Conservation (phyloP, 73 alveolate species). For the Paramecium biaurelia region DNA sequence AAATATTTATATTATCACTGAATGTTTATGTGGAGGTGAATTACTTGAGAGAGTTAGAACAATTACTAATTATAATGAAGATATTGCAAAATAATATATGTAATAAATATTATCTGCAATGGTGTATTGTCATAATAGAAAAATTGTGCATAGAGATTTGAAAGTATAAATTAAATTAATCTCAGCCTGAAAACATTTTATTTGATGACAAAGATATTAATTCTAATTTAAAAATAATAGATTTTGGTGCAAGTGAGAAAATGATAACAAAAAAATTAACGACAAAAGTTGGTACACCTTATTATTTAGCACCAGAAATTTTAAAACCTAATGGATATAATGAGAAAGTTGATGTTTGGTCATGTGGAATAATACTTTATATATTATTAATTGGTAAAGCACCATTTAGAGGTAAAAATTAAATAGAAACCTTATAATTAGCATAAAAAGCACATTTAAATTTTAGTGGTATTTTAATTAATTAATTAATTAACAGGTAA, state of each 20-base stretch:
- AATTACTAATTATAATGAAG: constrained; percentile 73
- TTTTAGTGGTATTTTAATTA: not conserved
- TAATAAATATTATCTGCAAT: constrained; percentile 81
- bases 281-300: constrained; percentile 31
- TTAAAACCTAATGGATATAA: constrained; percentile 69
- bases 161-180: constrained; percentile 68
- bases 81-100: constrained; percentile 81
- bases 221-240: constrained; percentile 89
- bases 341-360: constrained; percentile 73
- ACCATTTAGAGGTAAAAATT: constrained; percentile 54
- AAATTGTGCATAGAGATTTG: constrained; percentile 75
- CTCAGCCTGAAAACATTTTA: constrained; percentile 91
- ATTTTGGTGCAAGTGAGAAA: constrained; percentile 78
- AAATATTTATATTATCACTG: constrained; percentile 59
- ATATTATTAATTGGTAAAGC: constrained; percentile 70
- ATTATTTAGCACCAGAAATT: constrained; percentile 11
- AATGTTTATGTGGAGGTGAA: constrained; percentile 84
- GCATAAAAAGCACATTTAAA: not conserved
- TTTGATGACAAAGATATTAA: constrained; percentile 79
- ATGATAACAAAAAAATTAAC: not conserved
- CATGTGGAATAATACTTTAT: constrained; percentile 73
- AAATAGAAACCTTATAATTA: not conserved
- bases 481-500: not conserved
- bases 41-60: constrained; percentile 71
- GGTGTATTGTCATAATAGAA: constrained; percentile 83